Percentiles rank a stretch among this genome's conserved stretches.
phyloP scores from a whole-genome alignment of 345 rosid species.

The Hypericum perforatum region DNA sequence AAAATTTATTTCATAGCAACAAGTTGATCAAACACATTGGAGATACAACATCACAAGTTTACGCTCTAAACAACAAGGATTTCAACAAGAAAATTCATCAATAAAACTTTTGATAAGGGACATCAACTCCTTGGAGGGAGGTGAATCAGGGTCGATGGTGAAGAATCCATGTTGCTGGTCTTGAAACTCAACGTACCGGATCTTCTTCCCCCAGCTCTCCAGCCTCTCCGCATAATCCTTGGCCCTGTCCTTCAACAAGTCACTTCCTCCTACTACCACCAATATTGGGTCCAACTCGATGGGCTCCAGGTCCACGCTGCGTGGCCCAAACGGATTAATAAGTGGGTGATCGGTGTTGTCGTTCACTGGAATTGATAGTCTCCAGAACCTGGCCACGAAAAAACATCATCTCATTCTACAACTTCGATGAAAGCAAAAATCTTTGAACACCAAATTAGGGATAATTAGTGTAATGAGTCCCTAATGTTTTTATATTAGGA shows the following conservation, averaged over 20 bases:
- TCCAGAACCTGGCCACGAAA: constrained; percentile 36
- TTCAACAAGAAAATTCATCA: constrained; percentile 14
- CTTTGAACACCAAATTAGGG: no score
- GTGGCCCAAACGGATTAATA: constrained; percentile 54
- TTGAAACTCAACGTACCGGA: constrained; percentile 39
- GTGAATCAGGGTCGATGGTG: constrained; percentile 39
- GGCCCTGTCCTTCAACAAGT: constrained; percentile 39
- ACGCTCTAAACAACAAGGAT: background rate
- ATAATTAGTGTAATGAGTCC: no score
- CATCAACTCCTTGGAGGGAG: constrained; percentile 34
- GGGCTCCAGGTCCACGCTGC: constrained; percentile 24
- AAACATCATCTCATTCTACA: no score
- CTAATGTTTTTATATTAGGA: no score
- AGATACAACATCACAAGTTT: no score
- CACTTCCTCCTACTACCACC: constrained; percentile 41
- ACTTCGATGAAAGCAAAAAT: no score
- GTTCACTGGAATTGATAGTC: constrained; percentile 40
- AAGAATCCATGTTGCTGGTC: constrained; percentile 57
- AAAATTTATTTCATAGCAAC: no score
- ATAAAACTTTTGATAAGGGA: constrained; percentile 30
- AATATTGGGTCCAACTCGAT: constrained; percentile 36
- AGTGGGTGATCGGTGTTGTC: constrained; percentile 47
- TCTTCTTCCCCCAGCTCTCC: constrained; percentile 32
- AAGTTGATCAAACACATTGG: no score
- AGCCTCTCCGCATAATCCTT: constrained; percentile 37